These are phyloP conservation scores for Irpex rosettiformis DNA, from an alignment of 1,284 basidiomycete species.

Conservation along the genomic window DNA sequence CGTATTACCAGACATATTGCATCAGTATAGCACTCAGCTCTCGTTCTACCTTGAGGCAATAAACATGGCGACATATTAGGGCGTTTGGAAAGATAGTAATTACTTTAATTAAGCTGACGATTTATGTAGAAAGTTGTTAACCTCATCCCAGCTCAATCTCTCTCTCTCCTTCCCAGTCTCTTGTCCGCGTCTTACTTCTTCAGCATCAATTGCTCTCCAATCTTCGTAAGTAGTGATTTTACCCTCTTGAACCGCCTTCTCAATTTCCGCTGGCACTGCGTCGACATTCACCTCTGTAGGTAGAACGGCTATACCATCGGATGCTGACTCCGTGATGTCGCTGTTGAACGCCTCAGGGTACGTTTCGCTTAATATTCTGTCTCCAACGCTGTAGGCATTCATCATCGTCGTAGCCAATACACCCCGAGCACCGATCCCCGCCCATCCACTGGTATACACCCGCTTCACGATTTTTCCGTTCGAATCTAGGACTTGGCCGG, in stretches of 20 bases:
- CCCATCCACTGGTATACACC: slow-evolving; percentile 95
- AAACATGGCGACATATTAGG: no score
- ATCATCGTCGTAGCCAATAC: slow-evolving; percentile 95
- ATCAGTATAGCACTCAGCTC: no score
- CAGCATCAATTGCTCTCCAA: slow-evolving; percentile 68
- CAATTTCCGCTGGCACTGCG: slow-evolving; percentile 48
- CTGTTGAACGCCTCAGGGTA: slow-evolving; percentile 22
- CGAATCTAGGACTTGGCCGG: slow-evolving; percentile 48
- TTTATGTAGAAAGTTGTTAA: slow-evolving; percentile 16
- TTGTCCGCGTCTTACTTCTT: slow-evolving; percentile 61
- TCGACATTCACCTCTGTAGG: slow-evolving; percentile 47
- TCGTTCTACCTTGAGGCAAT: no score
- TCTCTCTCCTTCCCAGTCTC: slow-evolving; percentile 71
- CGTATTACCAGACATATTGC: no score
- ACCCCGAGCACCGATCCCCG: slow-evolving; percentile 87
- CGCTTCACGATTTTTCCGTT: slow-evolving; percentile 46
- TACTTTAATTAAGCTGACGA: not conserved
- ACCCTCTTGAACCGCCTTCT: slow-evolving; percentile 46
- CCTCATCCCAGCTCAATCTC: slow-evolving; percentile 69
- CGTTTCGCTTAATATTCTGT: slow-evolving; percentile 63
- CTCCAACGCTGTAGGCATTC: slow-evolving; percentile 81
- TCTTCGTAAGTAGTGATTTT: slow-evolving; percentile 57
- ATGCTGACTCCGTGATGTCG: slow-evolving; percentile 10
- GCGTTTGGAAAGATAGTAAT: no score
- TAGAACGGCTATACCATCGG: slow-evolving; percentile 32